Percentiles rank a stretch among this genome's conserved stretches.
phyloP scores from a whole-genome alignment of 2,329 filamentous ascomycete genomes.

The Alternaria solani region DNA sequence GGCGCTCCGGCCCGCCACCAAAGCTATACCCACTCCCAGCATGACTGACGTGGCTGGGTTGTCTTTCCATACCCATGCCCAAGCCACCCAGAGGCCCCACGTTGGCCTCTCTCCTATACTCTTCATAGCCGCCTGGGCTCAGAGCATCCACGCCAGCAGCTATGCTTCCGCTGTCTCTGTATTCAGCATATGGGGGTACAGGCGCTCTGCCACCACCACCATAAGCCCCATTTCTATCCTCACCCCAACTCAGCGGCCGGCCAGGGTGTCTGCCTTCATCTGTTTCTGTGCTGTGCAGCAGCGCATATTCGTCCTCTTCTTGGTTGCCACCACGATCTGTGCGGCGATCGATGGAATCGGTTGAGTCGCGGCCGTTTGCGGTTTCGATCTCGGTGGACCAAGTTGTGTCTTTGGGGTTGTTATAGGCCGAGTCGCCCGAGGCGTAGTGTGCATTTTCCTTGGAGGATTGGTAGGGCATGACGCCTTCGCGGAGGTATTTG shows the following conservation, averaged over 20 bases:
- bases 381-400: constrained; percentile 56
- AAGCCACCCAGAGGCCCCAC: constrained; percentile 2
- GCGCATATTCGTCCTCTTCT: constrained; percentile 61
- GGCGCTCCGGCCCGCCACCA: constrained; percentile 10
- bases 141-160: constrained; percentile 39
- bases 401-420: constrained; percentile 49
- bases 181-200: constrained; percentile 50
- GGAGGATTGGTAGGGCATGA: constrained; percentile 56
- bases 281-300: constrained; percentile 55
- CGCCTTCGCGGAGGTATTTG: constrained; percentile 65
- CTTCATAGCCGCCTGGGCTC: constrained; percentile 46
- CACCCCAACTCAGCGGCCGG: constrained; percentile 51
- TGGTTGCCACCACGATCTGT: constrained; percentile 54
- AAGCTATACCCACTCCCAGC: constrained; percentile 36
- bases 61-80: constrained; percentile 10
- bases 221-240: constrained; percentile 35
- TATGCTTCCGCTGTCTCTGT: constrained; percentile 25
- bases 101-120: constrained; percentile 40
- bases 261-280: constrained; percentile 53
- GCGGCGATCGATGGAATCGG: constrained; percentile 51
- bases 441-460: constrained; percentile 57
- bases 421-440: constrained; percentile 36
- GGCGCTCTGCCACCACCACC: constrained; percentile 31
- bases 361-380: constrained; percentile 50
- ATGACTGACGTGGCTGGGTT: constrained; percentile 17